Conservation (phyloP, 768 basidiomycete species). For the Mycena belliarum region DNA sequence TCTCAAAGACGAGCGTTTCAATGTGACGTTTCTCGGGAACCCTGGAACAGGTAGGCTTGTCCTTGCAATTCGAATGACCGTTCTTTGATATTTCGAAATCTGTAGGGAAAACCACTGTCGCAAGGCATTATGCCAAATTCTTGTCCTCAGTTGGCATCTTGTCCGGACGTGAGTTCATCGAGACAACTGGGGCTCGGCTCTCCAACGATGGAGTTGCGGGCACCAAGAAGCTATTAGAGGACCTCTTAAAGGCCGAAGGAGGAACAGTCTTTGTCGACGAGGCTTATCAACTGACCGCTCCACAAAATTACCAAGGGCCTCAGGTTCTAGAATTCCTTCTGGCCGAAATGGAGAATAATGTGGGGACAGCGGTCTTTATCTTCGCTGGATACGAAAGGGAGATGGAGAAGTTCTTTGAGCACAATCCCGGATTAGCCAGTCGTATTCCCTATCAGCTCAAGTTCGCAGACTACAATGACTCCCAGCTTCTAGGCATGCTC, state of each 20-base stretch:
- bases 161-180: slow-evolving; percentile 54
- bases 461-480: slow-evolving; percentile 63
- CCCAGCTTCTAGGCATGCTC: slow-evolving; percentile 58
- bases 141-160: slow-evolving; percentile 54
- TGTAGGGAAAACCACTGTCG: slow-evolving; percentile 71
- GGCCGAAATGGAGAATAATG: slow-evolving; percentile 73
- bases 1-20: slow-evolving; percentile 57
- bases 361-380: slow-evolving; percentile 66
- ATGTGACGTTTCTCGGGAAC: slow-evolving; percentile 65
- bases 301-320: slow-evolving; percentile 47
- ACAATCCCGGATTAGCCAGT: slow-evolving; percentile 68
- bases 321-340: slow-evolving; percentile 70
- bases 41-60: slow-evolving; percentile 66
- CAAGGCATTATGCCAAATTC: slow-evolving; percentile 63
- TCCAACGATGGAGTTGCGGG: slow-evolving; percentile 58
- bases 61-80: neutral
- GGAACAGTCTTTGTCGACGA: slow-evolving; percentile 73
- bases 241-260: slow-evolving; percentile 52
- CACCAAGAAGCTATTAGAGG: slow-evolving; percentile 50
- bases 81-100: neutral
- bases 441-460: slow-evolving; percentile 64
- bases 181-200: slow-evolving; percentile 63
- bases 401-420: slow-evolving; percentile 79
- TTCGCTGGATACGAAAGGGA: slow-evolving; percentile 70
- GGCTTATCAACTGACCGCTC: slow-evolving; percentile 62